A percentile compares a stretch with the other conserved stretches of the same genome.
phyloP scores from a whole-genome alignment of 495 filamentous ascomycete genomes.

The Xylaria bambusicola region DNA sequence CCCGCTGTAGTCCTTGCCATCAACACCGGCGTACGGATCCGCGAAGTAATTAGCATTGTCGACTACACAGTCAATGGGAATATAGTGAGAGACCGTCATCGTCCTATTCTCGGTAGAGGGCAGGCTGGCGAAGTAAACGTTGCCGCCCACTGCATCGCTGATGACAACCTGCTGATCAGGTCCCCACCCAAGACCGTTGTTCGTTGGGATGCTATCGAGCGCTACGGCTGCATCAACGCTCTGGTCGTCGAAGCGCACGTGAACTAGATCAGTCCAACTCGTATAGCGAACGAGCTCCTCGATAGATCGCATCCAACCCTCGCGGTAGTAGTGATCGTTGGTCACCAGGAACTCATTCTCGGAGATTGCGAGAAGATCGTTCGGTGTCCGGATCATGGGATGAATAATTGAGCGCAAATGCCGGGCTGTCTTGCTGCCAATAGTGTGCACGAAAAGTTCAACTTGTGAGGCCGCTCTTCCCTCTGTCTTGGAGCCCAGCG shows the following conservation, averaged over 20 bases:
- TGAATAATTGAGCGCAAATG: constrained; percentile 50
- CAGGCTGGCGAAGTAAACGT: constrained; percentile 20
- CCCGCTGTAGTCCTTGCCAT: constrained; percentile 62
- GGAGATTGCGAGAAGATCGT: constrained; percentile 56
- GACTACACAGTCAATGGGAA: constrained; percentile 46
- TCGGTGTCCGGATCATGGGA: constrained; percentile 57
- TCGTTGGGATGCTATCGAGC: constrained; percentile 46
- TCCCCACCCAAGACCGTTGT: constrained; percentile 61
- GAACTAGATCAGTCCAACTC: constrained; percentile 38
- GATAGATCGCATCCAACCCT: constrained; percentile 47
- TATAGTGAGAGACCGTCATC: constrained; percentile 44
- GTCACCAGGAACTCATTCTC: constrained; percentile 58
- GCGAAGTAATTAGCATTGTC: constrained; percentile 62
- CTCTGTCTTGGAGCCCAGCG: constrained; percentile 20
- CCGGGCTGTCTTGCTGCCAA: constrained; percentile 33
- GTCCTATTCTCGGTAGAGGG: constrained; percentile 27
- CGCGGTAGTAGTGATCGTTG: constrained; percentile 60
- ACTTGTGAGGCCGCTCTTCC: constrained; percentile 53
- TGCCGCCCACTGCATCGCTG: constrained; percentile 37
- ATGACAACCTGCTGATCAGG: constrained; percentile 55
- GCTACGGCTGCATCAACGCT: constrained; percentile 50
- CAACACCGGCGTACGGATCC: constrained; percentile 52
- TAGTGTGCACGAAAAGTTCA: constrained; percentile 59
- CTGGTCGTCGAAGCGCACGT: constrained; percentile 23
- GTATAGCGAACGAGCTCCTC: constrained; percentile 41